Evolutionary conservation across 192 early-diverging fungal species (phyloP), one percentile per base, ranked within the genome.

Genomic region (Cladochytrium replicatum): DNA sequence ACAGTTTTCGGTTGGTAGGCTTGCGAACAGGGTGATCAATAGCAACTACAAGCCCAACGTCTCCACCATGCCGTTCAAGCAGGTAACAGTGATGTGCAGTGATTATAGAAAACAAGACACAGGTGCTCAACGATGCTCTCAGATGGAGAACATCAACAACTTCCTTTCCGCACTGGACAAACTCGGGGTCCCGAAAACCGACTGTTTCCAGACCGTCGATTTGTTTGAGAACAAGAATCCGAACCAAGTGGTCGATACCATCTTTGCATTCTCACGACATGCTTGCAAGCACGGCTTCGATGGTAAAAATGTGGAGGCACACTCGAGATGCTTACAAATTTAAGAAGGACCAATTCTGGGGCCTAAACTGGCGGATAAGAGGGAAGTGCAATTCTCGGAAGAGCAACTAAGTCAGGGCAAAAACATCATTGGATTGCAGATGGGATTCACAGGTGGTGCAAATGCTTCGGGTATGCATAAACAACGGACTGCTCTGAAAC

Each of bases 91-190:
- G 26, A 41, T 39, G 24, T 39, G 6, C 8, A 21, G 25, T n/a
- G n/a, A n/a, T n/a, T 38, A 23, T 19, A 15, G 15, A 26, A 58
- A n/a, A 39, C 6, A 34, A 19, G 21, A 19, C 13, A 39, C 11
- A 55, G 17, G 28, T 11, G 28, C 26, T 0, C 1, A 26, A 32
- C 2, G 31, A 22, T 3, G 15, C 8, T 27, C 11, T 45, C 48
- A 85, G 70, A 89, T 89, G 87, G 87, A 89, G 54, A 89, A 89
- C 58, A 86, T 89, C 62, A 77, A 78, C 46, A 67, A 60, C 41
- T 89, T 85, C 58, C 68, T 89, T 41, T 29, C 52, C 39, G 78
- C 74, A 5, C 66, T 68, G 27, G 69, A 75, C 29, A 62, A 69
- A 46, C 50, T 85, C 19, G 87, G 87, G 28, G 80, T 83, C 30